These are phyloP conservation scores for Pyrenophora graminea DNA, from an alignment of 2,329 filamentous ascomycete genomes.

Conservation along the genomic window DNA sequence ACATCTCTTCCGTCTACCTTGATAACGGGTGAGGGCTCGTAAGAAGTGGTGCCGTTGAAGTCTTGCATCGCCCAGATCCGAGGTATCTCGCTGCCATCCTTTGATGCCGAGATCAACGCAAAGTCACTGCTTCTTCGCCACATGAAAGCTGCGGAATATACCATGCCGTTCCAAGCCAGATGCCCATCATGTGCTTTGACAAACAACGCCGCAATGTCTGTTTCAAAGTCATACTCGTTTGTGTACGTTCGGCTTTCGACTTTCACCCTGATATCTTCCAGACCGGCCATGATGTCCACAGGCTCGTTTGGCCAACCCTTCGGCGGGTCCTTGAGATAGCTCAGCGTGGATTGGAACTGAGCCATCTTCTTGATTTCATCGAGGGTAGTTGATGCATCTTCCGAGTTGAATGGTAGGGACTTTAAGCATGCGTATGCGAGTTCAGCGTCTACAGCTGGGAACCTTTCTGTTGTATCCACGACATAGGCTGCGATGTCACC, in stretches of 20 bases:
- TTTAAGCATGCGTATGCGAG: conserved; percentile 44
- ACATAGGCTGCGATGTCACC: conserved; percentile 30
- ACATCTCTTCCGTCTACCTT: conserved; percentile 46
- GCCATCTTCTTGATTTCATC: conserved; percentile 41
- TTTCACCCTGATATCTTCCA: conserved; percentile 43
- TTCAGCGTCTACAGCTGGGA: conserved; percentile 38
- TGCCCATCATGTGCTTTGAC: conserved; percentile 43
- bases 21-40: conserved; percentile 42
- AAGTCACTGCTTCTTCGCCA: conserved; percentile 38
- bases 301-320: conserved; percentile 44
- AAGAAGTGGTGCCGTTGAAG: conserved; percentile 34
- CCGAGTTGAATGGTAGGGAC: conserved; percentile 39
- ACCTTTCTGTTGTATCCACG: conserved; percentile 8
- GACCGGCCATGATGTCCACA: conserved; percentile 45
- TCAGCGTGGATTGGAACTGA: conserved; percentile 49
- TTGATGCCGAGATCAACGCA: conserved; percentile 39
- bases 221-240: conserved; percentile 51
- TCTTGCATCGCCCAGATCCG: conserved; percentile 40
- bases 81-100: conserved; percentile 34
- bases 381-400: conserved; percentile 34
- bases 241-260: conserved; percentile 39
- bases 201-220: conserved; percentile 40
- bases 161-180: conserved; percentile 44
- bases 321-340: conserved; percentile 47
- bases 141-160: conserved; percentile 42